Evolutionary conservation across 2,329 filamentous ascomycete species (phyloP).

Genomic region (Massarina eburnea): DNA sequence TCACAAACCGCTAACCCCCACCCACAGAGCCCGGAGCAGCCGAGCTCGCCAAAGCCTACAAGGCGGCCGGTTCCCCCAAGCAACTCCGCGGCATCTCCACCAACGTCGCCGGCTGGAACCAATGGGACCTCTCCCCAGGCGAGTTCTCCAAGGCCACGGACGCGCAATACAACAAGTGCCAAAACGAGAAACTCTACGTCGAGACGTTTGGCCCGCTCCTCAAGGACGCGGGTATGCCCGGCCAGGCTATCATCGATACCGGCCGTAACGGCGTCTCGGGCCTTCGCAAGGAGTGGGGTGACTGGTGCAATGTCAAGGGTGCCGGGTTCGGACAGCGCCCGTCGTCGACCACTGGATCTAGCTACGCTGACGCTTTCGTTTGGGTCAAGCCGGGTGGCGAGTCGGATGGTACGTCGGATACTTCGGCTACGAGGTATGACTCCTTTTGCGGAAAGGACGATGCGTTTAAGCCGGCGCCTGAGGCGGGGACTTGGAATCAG

Average conservation of each 20-base stretch:
- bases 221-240: constrained; percentile 50
- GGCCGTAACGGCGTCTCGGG: constrained; percentile 58
- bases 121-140: constrained; percentile 48
- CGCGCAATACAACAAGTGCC: constrained; percentile 45
- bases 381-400: constrained; percentile 71
- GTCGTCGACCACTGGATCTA: constrained; percentile 60
- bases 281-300: constrained; percentile 58
- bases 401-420: constrained; percentile 51
- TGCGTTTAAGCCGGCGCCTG: constrained; percentile 64
- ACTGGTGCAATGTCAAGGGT: constrained; percentile 69
- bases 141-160: constrained; percentile 40
- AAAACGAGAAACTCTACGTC: constrained; percentile 58
- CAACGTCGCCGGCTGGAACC: constrained; percentile 64
- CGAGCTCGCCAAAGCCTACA: constrained; percentile 54
- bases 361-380: constrained; percentile 65
- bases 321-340: constrained; percentile 66
- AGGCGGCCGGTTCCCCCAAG: constrained; percentile 50
- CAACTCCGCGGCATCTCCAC: constrained; percentile 56
- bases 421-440: constrained; percentile 55
- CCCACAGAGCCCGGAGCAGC: constrained; percentile 50
- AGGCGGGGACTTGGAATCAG: constrained; percentile 69
- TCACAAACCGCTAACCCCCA: constrained; percentile 6
- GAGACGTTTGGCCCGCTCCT: constrained; percentile 55
- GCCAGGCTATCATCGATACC: constrained; percentile 59
- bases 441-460: constrained; percentile 58